Evolutionary conservation across 345 rosid genomes (phyloP).

Genomic region (Geranium rotundifolium): DNA sequence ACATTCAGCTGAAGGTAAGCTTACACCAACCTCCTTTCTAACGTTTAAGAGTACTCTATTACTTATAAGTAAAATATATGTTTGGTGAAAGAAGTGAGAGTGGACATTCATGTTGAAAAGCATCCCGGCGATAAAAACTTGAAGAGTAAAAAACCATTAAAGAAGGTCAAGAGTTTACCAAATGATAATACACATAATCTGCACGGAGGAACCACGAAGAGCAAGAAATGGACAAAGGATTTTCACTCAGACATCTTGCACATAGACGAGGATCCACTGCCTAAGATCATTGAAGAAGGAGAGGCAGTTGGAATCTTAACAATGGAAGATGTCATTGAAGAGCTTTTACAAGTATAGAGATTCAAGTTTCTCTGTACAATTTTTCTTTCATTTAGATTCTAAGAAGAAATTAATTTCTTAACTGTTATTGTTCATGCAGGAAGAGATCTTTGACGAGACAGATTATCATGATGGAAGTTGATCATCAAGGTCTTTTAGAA

Average conservation of each 20-base stretch:
- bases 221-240: slow-evolving; percentile 42
- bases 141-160: slow-evolving; percentile 20
- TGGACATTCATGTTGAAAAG: slow-evolving; percentile 24
- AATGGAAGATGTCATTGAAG: slow-evolving; percentile 9
- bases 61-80: too few species aligned
- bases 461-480: slow-evolving; percentile 20
- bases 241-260: slow-evolving; percentile 27
- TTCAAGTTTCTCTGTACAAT: background rate
- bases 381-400: background rate
- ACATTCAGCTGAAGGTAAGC: slow-evolving; percentile 2
- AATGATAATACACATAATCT: slow-evolving; percentile 3
- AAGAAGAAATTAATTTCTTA: background rate
- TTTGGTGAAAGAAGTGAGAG: slow-evolving; percentile 17
- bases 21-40: too few species aligned
- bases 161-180: slow-evolving; percentile 29
- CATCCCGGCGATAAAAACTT: slow-evolving; percentile 11
- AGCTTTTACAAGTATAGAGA: slow-evolving; percentile 37
- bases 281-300: slow-evolving; percentile 17
- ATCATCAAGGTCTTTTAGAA: too few species aligned
- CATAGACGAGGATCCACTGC: slow-evolving; percentile 20
- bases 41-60: too few species aligned
- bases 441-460: slow-evolving; percentile 61
- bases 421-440: slow-evolving; percentile 19
- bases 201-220: slow-evolving; percentile 12
- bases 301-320: slow-evolving; percentile 49